These are phyloP conservation scores for Cutaneotrichosporon curvatum DNA, from an alignment of 1,284 basidiomycete genomes.

Conservation along the genomic window DNA sequence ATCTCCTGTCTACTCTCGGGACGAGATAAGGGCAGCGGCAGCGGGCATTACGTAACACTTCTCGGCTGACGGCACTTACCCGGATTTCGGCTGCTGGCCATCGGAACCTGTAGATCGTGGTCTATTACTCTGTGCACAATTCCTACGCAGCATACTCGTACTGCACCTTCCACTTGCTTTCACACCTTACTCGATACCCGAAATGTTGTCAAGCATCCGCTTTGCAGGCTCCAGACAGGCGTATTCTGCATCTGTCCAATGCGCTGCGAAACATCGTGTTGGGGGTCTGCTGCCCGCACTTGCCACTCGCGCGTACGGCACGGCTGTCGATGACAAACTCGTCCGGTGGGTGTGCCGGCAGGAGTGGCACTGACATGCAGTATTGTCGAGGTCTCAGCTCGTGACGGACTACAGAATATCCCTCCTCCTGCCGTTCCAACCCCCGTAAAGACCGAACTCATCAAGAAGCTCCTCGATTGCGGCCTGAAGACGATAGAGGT, in stretches of 20 bases:
- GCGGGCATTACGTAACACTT: not conserved
- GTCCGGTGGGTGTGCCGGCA: constrained; percentile 2
- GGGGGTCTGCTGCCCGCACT: not conserved
- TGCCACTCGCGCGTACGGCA: not conserved
- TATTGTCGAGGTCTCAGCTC: constrained; percentile 85
- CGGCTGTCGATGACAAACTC: constrained; percentile 1
- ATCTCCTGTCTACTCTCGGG: no score
- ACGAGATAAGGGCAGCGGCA: not conserved
- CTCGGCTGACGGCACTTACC: not conserved
- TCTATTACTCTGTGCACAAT: not conserved
- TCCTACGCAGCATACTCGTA: not conserved
- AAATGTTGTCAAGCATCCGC: no score
- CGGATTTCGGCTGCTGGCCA: not conserved
- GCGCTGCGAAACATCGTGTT: not conserved
- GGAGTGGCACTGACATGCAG: constrained; percentile 19
- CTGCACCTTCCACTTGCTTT: not conserved
- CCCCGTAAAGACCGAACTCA: constrained; percentile 70
- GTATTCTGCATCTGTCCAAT: not conserved
- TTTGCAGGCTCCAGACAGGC: no score
- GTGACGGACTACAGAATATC: constrained; percentile 93
- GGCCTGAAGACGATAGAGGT: constrained; percentile 73
- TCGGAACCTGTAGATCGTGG: not conserved
- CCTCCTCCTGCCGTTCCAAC: constrained; percentile 61
- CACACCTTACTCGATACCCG: not conserved
- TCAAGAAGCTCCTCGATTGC: constrained; percentile 63